Evolutionary conservation across 2,329 filamentous ascomycete genomes (phyloP).

Genomic region (Trichophaea hybrida): DNA sequence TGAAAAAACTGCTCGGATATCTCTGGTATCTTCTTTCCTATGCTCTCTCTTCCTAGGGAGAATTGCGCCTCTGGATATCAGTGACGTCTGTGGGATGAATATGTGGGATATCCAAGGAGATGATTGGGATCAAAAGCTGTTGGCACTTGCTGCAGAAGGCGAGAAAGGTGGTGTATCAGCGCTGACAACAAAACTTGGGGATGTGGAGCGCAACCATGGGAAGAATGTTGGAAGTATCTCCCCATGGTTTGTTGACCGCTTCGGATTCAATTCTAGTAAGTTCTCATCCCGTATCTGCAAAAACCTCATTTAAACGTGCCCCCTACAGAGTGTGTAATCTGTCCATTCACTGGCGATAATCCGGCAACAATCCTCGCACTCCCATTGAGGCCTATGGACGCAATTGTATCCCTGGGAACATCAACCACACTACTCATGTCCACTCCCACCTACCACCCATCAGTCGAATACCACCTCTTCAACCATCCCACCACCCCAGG

Average conservation of each 20-base stretch:
- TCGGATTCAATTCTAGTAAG: conserved; percentile 49
- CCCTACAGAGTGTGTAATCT: conserved; percentile 51
- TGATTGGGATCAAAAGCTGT: conserved; percentile 57
- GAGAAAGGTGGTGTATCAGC: conserved; percentile 42
- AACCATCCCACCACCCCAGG: conserved; percentile 85
- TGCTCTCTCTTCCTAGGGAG: conserved; percentile 76
- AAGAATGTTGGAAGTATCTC: conserved; percentile 61
- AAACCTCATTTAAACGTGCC: not conserved
- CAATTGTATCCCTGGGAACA: conserved; percentile 87
- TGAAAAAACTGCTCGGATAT: conserved; percentile 65
- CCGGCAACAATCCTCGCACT: conserved; percentile 86
- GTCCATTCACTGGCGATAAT: conserved; percentile 90
- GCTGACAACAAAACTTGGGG: conserved; percentile 64
- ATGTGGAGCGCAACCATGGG: conserved; percentile 67
- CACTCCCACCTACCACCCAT: conserved; percentile 76
- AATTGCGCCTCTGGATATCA: conserved; percentile 81
- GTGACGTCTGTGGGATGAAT: conserved; percentile 93
- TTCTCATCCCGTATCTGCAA: not conserved
- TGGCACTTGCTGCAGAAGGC: conserved; percentile 58
- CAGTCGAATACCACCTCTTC: conserved; percentile 92
- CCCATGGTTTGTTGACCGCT: conserved; percentile 62
- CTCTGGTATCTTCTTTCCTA: conserved; percentile 87
- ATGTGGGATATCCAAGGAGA: conserved; percentile 75
- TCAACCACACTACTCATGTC: conserved; percentile 97
- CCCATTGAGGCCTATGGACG: conserved; percentile 73